Evolutionary conservation across 2,329 filamentous ascomycete species (phyloP).

Genomic region (Cladophialophora psammophila): DNA sequence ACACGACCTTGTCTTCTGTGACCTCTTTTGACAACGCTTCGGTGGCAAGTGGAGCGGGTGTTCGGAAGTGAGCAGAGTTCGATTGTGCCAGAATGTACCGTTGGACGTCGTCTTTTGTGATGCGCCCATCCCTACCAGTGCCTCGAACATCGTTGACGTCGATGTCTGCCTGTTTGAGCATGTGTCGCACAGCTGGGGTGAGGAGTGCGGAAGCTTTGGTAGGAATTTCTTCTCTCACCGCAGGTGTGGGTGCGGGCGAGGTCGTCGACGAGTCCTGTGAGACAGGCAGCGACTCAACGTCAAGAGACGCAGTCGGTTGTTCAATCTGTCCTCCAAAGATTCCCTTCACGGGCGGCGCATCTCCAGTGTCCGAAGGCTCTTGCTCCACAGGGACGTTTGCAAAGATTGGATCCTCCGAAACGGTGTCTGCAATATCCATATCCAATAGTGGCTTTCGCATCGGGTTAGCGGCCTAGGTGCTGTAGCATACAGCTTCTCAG

Average conservation of each 20-base stretch:
- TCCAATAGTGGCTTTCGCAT: constrained; percentile 29
- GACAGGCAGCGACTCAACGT: background rate
- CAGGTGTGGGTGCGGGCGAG: background rate
- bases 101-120: constrained; percentile 90
- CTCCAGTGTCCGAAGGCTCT: background rate
- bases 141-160: constrained; percentile 68
- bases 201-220: background rate
- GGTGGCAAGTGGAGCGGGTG: constrained; percentile 42
- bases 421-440: constrained; percentile 63
- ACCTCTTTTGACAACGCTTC: background rate
- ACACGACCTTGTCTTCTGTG: constrained; percentile 45
- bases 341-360: background rate
- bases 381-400: background rate
- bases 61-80: constrained; percentile 37
- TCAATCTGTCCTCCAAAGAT: background rate
- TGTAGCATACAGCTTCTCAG: background rate
- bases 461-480: background rate
- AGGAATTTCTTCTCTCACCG: background rate
- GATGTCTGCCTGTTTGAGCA: constrained; percentile 70
- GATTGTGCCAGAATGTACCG: constrained; percentile 62
- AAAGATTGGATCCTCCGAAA: constrained; percentile 30
- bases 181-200: constrained; percentile 88
- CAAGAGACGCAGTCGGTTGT: background rate
- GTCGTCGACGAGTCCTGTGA: background rate
- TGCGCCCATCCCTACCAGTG: constrained; percentile 87